Evolutionary conservation across 495 filamentous ascomycete species (phyloP).

Genomic region (Hypomontagnella submonticulosa): DNA sequence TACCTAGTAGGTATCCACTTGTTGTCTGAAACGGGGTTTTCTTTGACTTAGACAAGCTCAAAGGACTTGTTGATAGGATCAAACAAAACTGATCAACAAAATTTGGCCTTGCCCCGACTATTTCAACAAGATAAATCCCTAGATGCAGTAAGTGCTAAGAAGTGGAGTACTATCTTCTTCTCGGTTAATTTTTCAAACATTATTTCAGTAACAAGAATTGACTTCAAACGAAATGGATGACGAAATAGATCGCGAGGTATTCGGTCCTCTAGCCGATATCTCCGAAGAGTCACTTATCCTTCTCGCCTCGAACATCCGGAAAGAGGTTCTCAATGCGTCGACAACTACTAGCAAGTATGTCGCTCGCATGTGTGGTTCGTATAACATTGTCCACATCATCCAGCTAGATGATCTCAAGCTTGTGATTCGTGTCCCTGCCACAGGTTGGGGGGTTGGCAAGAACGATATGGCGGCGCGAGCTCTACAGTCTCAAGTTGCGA

Average conservation of each 20-base stretch:
- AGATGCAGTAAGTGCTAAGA: too few species aligned
- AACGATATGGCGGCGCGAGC: constrained; percentile 37
- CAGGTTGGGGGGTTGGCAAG: constrained; percentile 36
- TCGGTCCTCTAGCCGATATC: constrained; percentile 26
- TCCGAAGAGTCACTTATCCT: constrained; percentile 15
- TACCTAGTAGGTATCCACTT: too few species aligned
- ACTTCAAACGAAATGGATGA: not conserved
- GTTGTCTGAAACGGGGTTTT: too few species aligned
- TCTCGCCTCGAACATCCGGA: constrained; percentile 25
- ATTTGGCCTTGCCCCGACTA: too few species aligned
- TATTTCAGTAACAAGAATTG: too few species aligned
- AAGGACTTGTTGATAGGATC: too few species aligned
- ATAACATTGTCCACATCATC: constrained; percentile 41
- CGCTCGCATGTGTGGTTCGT: constrained; percentile 17
- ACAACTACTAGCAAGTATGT: not conserved
- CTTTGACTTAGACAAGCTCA: too few species aligned
- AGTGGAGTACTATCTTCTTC: too few species aligned
- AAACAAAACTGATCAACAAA: too few species aligned
- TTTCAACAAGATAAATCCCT: too few species aligned
- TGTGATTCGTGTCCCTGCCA: constrained; percentile 42
- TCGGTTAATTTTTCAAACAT: too few species aligned
- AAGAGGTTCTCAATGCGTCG: constrained; percentile 4
- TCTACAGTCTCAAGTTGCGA: constrained; percentile 42
- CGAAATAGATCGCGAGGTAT: not conserved
- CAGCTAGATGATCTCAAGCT: constrained; percentile 35